These are phyloP conservation scores for Ambrosia hybrid DNA, from an alignment of 140 eudicot genomes.

Conservation along the genomic window DNA sequence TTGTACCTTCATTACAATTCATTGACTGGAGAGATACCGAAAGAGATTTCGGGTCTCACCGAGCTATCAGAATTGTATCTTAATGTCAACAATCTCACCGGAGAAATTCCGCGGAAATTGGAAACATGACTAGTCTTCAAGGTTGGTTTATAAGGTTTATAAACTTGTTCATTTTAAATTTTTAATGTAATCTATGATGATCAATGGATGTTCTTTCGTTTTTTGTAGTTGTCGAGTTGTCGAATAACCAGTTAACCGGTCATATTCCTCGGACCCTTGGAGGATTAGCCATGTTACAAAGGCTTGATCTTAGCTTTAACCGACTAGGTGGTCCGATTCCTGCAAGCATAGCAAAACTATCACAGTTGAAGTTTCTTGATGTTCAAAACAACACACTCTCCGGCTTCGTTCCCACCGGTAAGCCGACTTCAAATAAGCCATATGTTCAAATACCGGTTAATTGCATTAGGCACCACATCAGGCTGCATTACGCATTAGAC, in stretches of 20 bases:
- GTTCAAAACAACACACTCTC: slow-evolving; percentile 74
- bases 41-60: slow-evolving; percentile 56
- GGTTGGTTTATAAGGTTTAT: slow-evolving; percentile 37
- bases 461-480: too few species aligned
- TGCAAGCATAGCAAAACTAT: slow-evolving; percentile 33
- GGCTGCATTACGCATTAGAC: too few species aligned
- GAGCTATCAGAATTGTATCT: slow-evolving; percentile 84
- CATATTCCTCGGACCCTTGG: slow-evolving; percentile 68
- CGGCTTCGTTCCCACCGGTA: slow-evolving; percentile 75
- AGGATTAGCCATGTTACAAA: slow-evolving; percentile 49
- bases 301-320: slow-evolving; percentile 69
- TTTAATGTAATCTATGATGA: background rate
- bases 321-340: slow-evolving; percentile 68
- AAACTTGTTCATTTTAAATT: background rate
- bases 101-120: slow-evolving; percentile 54
- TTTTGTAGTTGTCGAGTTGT: slow-evolving; percentile 62
- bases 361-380: slow-evolving; percentile 51
- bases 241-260: slow-evolving; percentile 59
- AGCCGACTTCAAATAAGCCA: background rate
- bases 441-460: too few species aligned
- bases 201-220: background rate
- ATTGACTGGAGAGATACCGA: slow-evolving; percentile 69
- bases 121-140: slow-evolving; percentile 72
- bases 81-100: slow-evolving; percentile 66
- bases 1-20: slow-evolving; percentile 79